These are phyloP conservation scores for Acephala macrosclerotiorum DNA, from an alignment of 2,329 filamentous ascomycete species.

Conservation along the genomic window DNA sequence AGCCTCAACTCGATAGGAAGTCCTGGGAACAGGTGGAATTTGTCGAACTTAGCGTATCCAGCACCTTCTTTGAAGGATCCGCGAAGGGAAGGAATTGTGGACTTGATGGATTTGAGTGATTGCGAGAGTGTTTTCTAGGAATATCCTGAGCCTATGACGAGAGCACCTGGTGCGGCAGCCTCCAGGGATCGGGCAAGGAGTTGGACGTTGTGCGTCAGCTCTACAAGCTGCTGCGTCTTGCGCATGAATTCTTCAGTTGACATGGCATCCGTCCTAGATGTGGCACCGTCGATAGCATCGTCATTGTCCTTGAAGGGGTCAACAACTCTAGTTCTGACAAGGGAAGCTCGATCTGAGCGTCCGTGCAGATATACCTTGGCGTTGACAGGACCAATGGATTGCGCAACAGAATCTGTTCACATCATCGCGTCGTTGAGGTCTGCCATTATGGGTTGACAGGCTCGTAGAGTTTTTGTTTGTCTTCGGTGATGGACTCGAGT, in stretches of 20 bases:
- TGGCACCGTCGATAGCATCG: background rate
- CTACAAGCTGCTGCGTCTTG: background rate
- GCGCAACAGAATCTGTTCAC: background rate
- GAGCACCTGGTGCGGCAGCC: background rate
- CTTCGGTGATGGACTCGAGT: background rate
- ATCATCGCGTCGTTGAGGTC: background rate
- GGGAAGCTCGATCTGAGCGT: background rate
- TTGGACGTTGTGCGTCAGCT: background rate
- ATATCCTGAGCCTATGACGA: background rate
- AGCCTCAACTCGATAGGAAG: background rate
- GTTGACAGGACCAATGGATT: background rate
- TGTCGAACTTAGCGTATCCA: background rate
- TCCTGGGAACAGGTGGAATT: constrained; percentile 3
- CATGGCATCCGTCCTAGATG: background rate
- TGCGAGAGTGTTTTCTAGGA: background rate
- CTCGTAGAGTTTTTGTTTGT: background rate
- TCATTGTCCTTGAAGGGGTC: background rate
- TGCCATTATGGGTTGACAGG: background rate
- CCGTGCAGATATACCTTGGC: background rate
- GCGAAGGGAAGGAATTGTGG: background rate
- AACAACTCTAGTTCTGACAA: background rate
- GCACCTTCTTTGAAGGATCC: background rate
- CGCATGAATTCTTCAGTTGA: background rate
- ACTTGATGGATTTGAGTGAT: background rate
- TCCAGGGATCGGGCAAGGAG: background rate